Evolutionary conservation across 2,329 filamentous ascomycete genomes (phyloP), one percentile per base, ranked within the genome.

Genomic region (Camillea tinctor): DNA sequence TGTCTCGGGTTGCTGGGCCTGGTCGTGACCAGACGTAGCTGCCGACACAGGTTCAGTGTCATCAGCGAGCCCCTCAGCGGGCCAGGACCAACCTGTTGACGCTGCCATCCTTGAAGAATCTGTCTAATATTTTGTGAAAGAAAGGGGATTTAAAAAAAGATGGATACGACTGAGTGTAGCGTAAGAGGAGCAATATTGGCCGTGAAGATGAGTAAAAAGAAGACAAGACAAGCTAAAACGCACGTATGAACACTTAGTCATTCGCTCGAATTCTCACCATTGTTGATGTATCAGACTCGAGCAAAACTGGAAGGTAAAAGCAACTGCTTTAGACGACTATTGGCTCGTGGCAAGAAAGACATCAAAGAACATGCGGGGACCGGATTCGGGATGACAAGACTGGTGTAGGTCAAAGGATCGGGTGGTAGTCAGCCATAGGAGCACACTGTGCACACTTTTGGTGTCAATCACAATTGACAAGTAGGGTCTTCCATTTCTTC

Each of bases 191-290:
- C 36, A 44, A 44, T 44, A 5, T n/a, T 44, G 11, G 36, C n/a
- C 49, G 49, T 50, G 13, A 50, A n/a, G 19, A 23, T 13, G 49
- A 6, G 17, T 21, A 50, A 50, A n/a, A n/a, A n/a, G n/a, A n/a
- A 50, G 49, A 17, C 19, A 19, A 50, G 7, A 50, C 19, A 23
- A 23, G 19, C 9, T 21, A 48, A 1, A 54, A 54, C 44, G 17
- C 7, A 20, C 11, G 36, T 44, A 56, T 22, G 44, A 44, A 55
- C 48, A 40, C 19, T 36, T 17, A 53, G 52, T 15, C 48, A 48
- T 50, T 52, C 24, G 56, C 52, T 62, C 57, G 59, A 50, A 57
- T 57, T 54, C 60, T 66, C 60, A 63, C 64, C 60, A 56, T 66
- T 49, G 36, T 60, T 51, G 56, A 58, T 20, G 44, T 49, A 13